These are phyloP conservation scores for Arachnomyces sp. DNA, from an alignment of 2,329 filamentous ascomycete genomes.

Conservation along the genomic window DNA sequence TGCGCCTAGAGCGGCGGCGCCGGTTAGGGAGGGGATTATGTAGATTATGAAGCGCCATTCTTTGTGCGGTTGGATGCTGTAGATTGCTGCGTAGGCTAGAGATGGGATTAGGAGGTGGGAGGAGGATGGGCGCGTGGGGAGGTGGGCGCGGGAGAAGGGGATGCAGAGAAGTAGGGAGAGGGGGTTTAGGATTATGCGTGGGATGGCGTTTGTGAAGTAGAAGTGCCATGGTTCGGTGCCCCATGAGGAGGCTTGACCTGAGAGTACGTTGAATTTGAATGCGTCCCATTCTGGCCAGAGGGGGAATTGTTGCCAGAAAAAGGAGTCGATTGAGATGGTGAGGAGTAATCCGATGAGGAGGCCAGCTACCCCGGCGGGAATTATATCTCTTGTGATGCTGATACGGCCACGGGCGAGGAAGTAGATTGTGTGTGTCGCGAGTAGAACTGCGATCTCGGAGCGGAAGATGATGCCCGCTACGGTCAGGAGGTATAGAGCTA, in stretches of 20 bases:
- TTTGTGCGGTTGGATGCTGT: constrained; percentile 88
- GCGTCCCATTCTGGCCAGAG: constrained; percentile 86
- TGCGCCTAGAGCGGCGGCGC: constrained; percentile 64
- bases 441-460: constrained; percentile 75
- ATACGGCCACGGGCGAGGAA: constrained; percentile 52
- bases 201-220: constrained; percentile 75
- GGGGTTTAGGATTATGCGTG: constrained; percentile 77
- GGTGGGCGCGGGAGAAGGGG: constrained; percentile 42
- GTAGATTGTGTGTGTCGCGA: constrained; percentile 58
- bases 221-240: constrained; percentile 77
- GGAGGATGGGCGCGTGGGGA: constrained; percentile 42
- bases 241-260: constrained; percentile 78
- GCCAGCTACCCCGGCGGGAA: constrained; percentile 59
- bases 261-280: constrained; percentile 85
- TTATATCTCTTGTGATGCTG: constrained; percentile 45
- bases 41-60: constrained; percentile 95
- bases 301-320: constrained; percentile 74
- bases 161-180: constrained; percentile 48
- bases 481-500: constrained; percentile 67
- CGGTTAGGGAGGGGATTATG: constrained; percentile 69
- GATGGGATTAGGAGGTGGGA: constrained; percentile 56
- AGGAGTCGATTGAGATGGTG: constrained; percentile 74
- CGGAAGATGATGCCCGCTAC: constrained; percentile 78
- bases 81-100: constrained; percentile 65
- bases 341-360: constrained; percentile 57